Evolutionary conservation across 108 stramenopile species (phyloP), one percentile per base, ranked within the genome.

Genomic region (Skeletonema menzelii): DNA sequence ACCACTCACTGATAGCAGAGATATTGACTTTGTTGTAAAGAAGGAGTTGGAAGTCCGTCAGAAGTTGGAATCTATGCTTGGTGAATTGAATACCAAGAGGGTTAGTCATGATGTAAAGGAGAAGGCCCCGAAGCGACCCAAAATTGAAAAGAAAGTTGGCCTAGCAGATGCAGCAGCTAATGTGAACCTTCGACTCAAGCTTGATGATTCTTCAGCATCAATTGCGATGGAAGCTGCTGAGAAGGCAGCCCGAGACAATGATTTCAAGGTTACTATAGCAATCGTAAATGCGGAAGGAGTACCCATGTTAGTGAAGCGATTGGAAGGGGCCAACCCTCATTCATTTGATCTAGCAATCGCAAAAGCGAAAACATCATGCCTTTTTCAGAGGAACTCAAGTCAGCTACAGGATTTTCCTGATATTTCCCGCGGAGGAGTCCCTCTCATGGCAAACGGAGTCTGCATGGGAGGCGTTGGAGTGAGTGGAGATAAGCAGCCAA

Each of bases 401-500:
- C 49, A 53, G 20, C 49, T 53, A 22, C 49, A 53, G 49, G 49
- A 53, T 8, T 20, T 22, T 2, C 49, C 49, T 20, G 49, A 53
- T 22, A 22, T 53, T 22, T 53, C 49, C 8, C 49, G 49, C 8
- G 49, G 49, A 22, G 49, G 49, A 22, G 49, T 53, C 8, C 49
- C 49, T 22, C 20, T 53, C 49, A 20, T 53, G 19, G 49, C 49
- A 22, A 53, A 53, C n/a, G 49, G 49, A 53, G 11, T 53, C 49
- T 53, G 49, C 22, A 53, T 53, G 15, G 49, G 49, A 22, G 49
- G 49, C 20, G n/a, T 53, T 53, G 49, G 49, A 24, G 49, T 53
- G 49, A 53, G 49, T 22, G 49, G 49, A 53, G 49, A 53, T 53
- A 53, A 53, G 22, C 49, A 53, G 49, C 49, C 49, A 2, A 53